These are phyloP conservation scores for Saccharum spontaneum DNA, from an alignment of 176 grass and related monocot genomes.

Conservation along the genomic window DNA sequence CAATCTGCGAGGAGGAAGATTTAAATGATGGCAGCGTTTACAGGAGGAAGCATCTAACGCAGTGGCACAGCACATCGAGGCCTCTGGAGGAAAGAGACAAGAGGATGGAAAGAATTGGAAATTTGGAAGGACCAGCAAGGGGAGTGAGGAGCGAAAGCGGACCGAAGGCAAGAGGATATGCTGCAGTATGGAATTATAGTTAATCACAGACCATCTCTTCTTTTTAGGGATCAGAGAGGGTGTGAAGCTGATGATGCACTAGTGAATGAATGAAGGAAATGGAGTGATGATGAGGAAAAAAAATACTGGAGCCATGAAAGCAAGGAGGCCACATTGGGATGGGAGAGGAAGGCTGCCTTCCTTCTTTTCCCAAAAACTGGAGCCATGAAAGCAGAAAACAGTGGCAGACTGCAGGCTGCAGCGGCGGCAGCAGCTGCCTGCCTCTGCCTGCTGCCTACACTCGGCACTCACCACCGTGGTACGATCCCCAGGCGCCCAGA, in stretches of 20 bases:
- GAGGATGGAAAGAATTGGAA: conserved; percentile 39
- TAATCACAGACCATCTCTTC: conserved; percentile 45
- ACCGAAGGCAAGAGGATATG: neutral
- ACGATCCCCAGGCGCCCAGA: conserved; percentile 52
- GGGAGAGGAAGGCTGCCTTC: conserved; percentile 53
- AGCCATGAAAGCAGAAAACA: conserved; percentile 43
- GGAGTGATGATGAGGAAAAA: neutral
- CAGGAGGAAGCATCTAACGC: conserved; percentile 49
- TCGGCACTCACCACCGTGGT: conserved; percentile 55
- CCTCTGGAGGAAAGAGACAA: conserved; percentile 49
- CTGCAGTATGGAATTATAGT: conserved; percentile 27
- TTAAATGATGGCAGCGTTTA: conserved; percentile 51
- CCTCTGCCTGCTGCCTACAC: conserved; percentile 27
- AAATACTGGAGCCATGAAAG: neutral
- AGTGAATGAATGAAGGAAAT: neutral
- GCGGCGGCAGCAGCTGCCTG: conserved; percentile 23
- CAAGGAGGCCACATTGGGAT: conserved; percentile 42
- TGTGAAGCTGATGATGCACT: conserved; percentile 17
- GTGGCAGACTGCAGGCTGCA: conserved; percentile 39
- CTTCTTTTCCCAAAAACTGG: conserved; percentile 63
- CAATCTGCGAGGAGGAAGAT: conserved; percentile 14
- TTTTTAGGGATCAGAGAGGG: conserved; percentile 43
- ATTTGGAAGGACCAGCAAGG: conserved; percentile 38
- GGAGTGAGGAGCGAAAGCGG: neutral
- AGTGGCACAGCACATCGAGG: conserved; percentile 30